A percentile compares a stretch with the other conserved stretches of the same genome.
Evolutionary conservation across 257 asterid species (phyloP).

Genomic region (Nemophila menziesii): DNA sequence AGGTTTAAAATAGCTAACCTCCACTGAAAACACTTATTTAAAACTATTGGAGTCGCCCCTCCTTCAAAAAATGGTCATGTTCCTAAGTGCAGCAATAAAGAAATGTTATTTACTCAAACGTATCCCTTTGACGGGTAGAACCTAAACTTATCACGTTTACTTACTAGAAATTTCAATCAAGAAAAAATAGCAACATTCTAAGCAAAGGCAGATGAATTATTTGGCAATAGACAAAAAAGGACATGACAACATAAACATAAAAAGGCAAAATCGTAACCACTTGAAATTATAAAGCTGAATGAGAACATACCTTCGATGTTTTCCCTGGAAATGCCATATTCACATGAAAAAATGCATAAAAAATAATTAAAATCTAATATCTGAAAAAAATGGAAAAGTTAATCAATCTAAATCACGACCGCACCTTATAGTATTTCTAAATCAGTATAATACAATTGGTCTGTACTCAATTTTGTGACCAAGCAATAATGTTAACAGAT

Average conservation of each 20-base stretch:
- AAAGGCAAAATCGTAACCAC: background rate
- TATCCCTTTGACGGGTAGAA: background rate
- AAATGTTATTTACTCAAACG: no score
- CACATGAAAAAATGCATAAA: slow-evolving; percentile 19
- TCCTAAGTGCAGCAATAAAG: no score
- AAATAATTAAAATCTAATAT: no score
- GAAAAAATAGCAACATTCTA: background rate
- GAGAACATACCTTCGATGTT: slow-evolving; percentile 46
- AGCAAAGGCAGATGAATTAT: background rate
- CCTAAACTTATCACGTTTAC: background rate
- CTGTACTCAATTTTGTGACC: background rate
- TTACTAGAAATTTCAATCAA: background rate
- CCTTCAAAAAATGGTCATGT: no score
- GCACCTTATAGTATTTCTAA: no score
- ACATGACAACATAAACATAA: background rate
- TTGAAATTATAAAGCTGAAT: background rate
- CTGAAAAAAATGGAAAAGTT: no score
- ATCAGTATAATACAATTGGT: background rate
- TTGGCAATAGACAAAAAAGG: background rate
- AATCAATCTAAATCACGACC: background rate
- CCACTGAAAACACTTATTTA: no score
- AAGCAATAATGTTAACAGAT: background rate
- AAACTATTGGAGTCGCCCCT: no score
- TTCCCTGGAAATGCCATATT: slow-evolving; percentile 44
- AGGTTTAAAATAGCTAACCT: no score